phyloP scores from a whole-genome alignment of 352 stramenopile genomes.

The Globisporangium rhizosaccharum region DNA sequence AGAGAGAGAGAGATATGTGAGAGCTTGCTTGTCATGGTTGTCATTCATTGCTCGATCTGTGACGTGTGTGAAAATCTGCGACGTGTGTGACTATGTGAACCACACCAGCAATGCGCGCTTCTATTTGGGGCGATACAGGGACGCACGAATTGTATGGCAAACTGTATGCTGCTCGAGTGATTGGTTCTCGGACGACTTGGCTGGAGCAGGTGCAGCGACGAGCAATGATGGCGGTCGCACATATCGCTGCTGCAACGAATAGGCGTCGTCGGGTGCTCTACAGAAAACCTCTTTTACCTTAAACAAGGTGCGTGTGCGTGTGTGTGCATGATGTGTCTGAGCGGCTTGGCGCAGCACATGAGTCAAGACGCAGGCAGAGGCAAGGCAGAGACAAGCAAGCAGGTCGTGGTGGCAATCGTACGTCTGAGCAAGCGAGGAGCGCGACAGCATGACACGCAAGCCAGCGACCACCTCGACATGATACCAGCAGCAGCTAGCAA shows the following conservation, averaged over 20 bases:
- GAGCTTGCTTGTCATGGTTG: neutral
- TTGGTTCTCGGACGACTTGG: conserved; percentile 61
- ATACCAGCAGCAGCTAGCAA: too few species aligned
- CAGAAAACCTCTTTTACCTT: conserved; percentile 71
- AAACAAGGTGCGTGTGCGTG: conserved; percentile 73
- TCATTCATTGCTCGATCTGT: conserved; percentile 5
- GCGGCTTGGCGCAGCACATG: neutral
- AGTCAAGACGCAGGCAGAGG: too few species aligned
- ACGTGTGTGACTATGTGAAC: too few species aligned
- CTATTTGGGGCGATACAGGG: conserved; percentile 21
- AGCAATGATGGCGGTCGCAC: neutral
- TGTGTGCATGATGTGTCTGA: neutral
- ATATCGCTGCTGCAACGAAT: conserved; percentile 27
- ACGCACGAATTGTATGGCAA: conserved; percentile 14
- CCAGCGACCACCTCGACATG: too few species aligned
- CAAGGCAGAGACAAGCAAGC: neutral
- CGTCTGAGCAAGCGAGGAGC: too few species aligned
- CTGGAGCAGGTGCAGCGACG: conserved; percentile 14
- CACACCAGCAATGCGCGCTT: neutral
- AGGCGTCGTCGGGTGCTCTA: conserved; percentile 74
- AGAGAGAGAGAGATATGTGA: neutral
- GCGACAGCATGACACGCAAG: too few species aligned
- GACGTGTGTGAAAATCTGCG: conserved; percentile 10
- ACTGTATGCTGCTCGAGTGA: conserved; percentile 71
- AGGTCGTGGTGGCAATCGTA: too few species aligned